Evolutionary conservation across 495 filamentous ascomycete genomes (phyloP), one percentile per base, ranked within the genome.

Genomic region (Penicillium manginii): DNA sequence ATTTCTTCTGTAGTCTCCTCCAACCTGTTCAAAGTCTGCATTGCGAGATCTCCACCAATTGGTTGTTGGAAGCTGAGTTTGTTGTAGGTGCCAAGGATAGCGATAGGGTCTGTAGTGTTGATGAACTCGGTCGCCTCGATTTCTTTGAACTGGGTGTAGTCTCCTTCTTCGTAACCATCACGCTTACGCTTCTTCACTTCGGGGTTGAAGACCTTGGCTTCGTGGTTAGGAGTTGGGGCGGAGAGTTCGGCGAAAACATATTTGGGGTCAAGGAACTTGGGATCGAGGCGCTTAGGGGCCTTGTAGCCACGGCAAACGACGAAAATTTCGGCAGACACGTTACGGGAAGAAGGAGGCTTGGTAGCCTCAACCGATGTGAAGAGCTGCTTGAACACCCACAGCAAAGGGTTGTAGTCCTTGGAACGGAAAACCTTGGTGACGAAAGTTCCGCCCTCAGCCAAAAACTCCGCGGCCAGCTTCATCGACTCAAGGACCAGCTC

Each of bases 321-420:
- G 80, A 97, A 98, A 50, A 97, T 98, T 81, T 98, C 93, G 55
- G 93, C 93, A 22, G 92, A 96, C 23, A 98, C 94, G 60, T 93
- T 97, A 76, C 94, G 82, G 2, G 91, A 96, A 4, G 93, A 97
- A 4, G 94, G 94, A 12, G 94, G 94, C 74, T 98, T 98, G 9
- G 94, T 98, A 5, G 94, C 92, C 66, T 98, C 92, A 50, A 98
- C 94, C 46, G 93, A 93, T 26, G 80, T 82, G 79, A 98, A 98
- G 3, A 98, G 81, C 72, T 98, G 96, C 65, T 96, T 96, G 81
- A 97, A 96, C 42, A 98, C 93, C 94, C 94, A 99, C 47, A 97
- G 84, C 46, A 99, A 78, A 47, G 90, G 85, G 70, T 97, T 97
- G 81, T 96, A 97, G 71, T 98, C 93, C 67, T 96, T 96, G n/a